Base-by-base conservation (phyloP, 1,284 basidiomycete genomes). In the Pyrrhoderma lamaoense region DNA sequence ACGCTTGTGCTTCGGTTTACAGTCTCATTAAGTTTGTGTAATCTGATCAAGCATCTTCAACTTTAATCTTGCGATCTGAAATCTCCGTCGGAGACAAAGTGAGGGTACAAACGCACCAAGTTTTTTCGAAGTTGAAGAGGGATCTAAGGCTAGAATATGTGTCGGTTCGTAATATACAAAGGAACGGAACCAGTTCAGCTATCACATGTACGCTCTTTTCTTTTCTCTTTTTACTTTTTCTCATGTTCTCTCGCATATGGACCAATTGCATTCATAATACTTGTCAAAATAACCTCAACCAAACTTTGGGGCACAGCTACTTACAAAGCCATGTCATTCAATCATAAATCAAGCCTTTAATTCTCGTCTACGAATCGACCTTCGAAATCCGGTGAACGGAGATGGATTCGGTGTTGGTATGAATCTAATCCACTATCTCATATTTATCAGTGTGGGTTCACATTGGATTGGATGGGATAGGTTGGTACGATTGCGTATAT, bases 321-420 rank as follows among this genome's bases (percentile, higher is more conserved):
- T 97, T 58, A 97, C 89, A 42, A 76, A 89, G 42, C 94, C 94
- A 42, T 87, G 88, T 51, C 94, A 98, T 70, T 93, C 89, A 11
- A 97, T 98, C 70, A 93, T 93, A 65, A 94, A 94, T 65, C 93
- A 96, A 64, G 91, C 93, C 0, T 93, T 93, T 62, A 93, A 95
- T 69, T 92, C 89, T 35, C 79, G 92, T 18, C 72, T 96, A 27
- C 80, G 93, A 16, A 69, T 96, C 54, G 89, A 93, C 59, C 75
- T 71, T 57, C 75, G 85, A 53, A 70, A 89, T 53, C 91, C 92
- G 8, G 91, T 94, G 70, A 94, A 94, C 61, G 93, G 93, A 21
- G 95, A 99, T 65, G 95, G 95, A 0, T 98, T 98, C 64, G 95
- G 95, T 31, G 92, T 99, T 23, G 93, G 93, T 79, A 70, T 66